Percentiles rank a stretch among this genome's conserved stretches.
These are phyloP conservation scores for Amylocarpus encephaloides DNA, from an alignment of 2,329 filamentous ascomycete species.

Conservation along the genomic window DNA sequence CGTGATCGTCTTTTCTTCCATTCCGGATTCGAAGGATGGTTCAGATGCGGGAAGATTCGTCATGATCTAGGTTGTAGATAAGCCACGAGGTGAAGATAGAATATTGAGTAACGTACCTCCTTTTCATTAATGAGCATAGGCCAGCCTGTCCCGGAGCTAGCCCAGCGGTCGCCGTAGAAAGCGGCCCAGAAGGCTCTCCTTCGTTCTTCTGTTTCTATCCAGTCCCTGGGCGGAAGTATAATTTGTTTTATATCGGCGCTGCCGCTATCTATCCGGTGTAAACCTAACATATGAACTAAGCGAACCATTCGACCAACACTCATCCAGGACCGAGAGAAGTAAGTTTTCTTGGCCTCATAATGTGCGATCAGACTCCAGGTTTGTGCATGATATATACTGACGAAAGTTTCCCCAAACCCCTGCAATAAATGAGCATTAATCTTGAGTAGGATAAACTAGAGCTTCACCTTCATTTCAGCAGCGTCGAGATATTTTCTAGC, in stretches of 20 bases:
- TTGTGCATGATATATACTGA: slow-evolving; percentile 75
- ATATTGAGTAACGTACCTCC: slow-evolving; percentile 42
- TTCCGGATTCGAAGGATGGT: slow-evolving; percentile 64
- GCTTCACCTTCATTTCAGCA: slow-evolving; percentile 70
- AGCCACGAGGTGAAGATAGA: slow-evolving; percentile 40
- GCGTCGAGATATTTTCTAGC: slow-evolving; percentile 76
- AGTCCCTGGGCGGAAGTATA: slow-evolving; percentile 66
- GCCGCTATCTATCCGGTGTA: slow-evolving; percentile 68
- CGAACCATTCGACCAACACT: slow-evolving; percentile 67
- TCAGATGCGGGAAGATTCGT: slow-evolving; percentile 79
- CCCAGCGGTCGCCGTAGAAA: slow-evolving; percentile 78
- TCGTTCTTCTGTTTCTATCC: slow-evolving; percentile 76
- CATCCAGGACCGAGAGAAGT: slow-evolving; percentile 80
- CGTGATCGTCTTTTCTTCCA: slow-evolving; percentile 54
- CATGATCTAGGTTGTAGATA: slow-evolving; percentile 33
- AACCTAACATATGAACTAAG: slow-evolving; percentile 74
- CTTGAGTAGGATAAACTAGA: not conserved
- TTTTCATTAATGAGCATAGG: slow-evolving; percentile 70
- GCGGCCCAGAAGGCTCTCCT: slow-evolving; percentile 80
- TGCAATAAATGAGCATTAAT: slow-evolving; percentile 26
- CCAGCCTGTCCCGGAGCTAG: slow-evolving; percentile 87
- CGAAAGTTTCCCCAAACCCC: slow-evolving; percentile 71
- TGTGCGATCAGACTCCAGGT: slow-evolving; percentile 68
- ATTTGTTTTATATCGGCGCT: slow-evolving; percentile 66
- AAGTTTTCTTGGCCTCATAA: slow-evolving; percentile 79